Conservation (phyloP, 768 basidiomycete genomes). For the Suillus fuscotomentosus region DNA sequence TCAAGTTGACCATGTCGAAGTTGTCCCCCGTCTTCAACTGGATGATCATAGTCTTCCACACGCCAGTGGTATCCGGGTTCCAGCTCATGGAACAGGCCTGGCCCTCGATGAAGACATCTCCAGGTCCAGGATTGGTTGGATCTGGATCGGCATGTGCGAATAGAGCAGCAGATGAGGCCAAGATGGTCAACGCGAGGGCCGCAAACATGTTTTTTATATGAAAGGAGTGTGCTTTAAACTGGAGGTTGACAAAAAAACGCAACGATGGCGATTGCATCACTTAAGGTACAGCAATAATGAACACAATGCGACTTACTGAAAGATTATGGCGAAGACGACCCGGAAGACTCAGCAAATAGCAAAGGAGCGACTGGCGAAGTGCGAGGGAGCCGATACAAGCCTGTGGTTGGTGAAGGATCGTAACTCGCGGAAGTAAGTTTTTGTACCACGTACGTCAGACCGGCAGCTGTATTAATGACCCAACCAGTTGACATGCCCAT, state of each 20-base stretch:
- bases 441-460: constrained; percentile 1
- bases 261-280: not conserved
- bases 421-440: not conserved
- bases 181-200: constrained; percentile 12
- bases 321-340: not conserved
- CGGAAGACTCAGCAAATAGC: not conserved
- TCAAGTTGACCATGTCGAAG: constrained; percentile 61
- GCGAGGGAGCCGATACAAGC: not conserved
- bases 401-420: not conserved
- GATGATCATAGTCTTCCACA: constrained; percentile 72
- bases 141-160: constrained; percentile 53
- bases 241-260: constrained; percentile 7
- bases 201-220: constrained; percentile 19
- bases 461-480: not conserved
- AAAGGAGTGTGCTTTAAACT: not conserved
- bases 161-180: constrained; percentile 31
- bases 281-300: not conserved
- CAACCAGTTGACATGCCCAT: too few relatives aligned
- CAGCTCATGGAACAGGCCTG: constrained; percentile 55
- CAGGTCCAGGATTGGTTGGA: constrained; percentile 62
- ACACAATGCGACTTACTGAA: not conserved
- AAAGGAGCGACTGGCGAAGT: constrained; percentile 9
- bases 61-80: constrained; percentile 54
- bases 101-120: constrained; percentile 57
- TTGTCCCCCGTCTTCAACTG: constrained; percentile 82